A percentile compares a stretch with the other conserved stretches of the same genome.
Conservation (phyloP, 257 asterid genomes). For the Cynanchum wilfordii region DNA sequence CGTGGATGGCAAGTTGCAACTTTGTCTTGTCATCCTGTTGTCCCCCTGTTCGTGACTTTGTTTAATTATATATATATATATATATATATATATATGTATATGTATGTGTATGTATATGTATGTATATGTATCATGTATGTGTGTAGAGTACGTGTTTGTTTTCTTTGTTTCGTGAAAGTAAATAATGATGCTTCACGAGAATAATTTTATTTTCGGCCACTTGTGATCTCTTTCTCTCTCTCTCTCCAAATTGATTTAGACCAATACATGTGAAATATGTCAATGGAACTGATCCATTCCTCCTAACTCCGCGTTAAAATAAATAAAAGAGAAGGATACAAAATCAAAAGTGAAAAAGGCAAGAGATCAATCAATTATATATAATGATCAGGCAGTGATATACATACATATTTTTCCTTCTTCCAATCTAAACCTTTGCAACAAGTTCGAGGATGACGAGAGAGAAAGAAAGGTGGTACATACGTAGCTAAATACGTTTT, state of each 20-base stretch:
- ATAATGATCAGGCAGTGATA: no score
- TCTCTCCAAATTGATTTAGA: background rate
- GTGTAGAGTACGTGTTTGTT: background rate
- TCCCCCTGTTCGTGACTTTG: background rate
- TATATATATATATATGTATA: no score
- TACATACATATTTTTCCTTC: no score
- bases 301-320: background rate
- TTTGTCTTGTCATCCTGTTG: background rate
- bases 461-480: background rate
- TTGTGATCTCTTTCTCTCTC: background rate
- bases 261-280: constrained; percentile 1
- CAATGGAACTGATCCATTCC: background rate
- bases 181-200: background rate
- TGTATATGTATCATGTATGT: no score
- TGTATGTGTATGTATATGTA: no score
- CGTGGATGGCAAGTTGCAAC: background rate
- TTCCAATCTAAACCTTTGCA: no score
- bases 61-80: no score
- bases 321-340: background rate
- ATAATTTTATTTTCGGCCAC: background rate
- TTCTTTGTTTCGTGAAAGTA: background rate
- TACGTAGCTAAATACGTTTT: no score
- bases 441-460: constrained; percentile 9
- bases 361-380: no score
- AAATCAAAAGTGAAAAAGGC: background rate